phyloP scores from a whole-genome alignment of 2,329 filamentous ascomycete species.

The Colletotrichum sp. region DNA sequence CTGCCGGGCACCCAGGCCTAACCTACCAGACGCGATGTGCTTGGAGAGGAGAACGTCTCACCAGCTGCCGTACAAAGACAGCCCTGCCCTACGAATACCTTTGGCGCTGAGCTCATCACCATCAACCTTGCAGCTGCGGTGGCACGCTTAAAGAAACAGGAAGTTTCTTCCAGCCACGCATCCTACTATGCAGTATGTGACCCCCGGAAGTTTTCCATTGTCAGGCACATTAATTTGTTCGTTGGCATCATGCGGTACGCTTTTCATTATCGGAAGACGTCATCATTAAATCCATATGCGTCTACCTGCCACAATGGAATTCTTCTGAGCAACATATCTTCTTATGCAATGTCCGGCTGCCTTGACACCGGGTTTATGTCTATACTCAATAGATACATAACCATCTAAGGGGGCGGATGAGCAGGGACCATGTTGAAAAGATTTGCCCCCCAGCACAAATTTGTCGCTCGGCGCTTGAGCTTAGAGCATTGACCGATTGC shows the following conservation, averaged over 20 bases:
- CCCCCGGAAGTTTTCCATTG: not conserved
- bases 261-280: not conserved
- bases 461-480: not conserved
- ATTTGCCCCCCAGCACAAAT: not conserved
- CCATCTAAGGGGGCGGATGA: not conserved
- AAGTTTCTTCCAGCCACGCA: not conserved
- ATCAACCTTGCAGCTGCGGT: not conserved
- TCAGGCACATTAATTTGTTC: not conserved
- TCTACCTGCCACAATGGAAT: not conserved
- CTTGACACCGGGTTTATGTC: too few species aligned
- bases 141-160: not conserved
- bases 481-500: not conserved
- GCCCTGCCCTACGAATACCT: not conserved
- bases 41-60: not conserved
- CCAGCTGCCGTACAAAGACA: not conserved
- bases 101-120: not conserved
- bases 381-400: not conserved
- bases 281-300: not conserved
- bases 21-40: not conserved
- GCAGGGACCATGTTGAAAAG: not conserved
- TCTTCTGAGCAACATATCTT: not conserved
- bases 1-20: not conserved
- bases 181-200: not conserved
- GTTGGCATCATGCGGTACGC: not conserved
- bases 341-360: not conserved